Conservation (phyloP, 2,329 filamentous ascomycete genomes). For the Aspergillus awamori region DNA sequence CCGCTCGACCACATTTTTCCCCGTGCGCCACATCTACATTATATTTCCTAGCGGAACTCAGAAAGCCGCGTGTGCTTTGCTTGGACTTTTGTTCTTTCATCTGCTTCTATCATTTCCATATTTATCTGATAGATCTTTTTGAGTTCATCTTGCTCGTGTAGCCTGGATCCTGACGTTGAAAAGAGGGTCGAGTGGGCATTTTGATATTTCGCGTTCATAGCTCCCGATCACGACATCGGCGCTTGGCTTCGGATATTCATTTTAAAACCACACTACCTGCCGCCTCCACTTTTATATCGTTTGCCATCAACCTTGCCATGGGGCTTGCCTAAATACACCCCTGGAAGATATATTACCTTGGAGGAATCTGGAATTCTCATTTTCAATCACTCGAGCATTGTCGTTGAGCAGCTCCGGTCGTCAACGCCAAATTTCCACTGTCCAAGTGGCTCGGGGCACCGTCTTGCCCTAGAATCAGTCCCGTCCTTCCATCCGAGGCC, state of each 20-base stretch:
- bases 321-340: slow-evolving; percentile 11
- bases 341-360: slow-evolving; percentile 3
- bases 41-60: neutral
- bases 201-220: slow-evolving; percentile 26
- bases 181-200: slow-evolving; percentile 17
- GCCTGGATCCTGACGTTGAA: slow-evolving; percentile 2
- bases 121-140: slow-evolving; percentile 1
- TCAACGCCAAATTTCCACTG: slow-evolving; percentile 1
- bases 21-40: slow-evolving; percentile 6
- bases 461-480: neutral
- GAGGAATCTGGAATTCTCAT: neutral
- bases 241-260: slow-evolving; percentile 20
- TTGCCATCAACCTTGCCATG: slow-evolving; percentile 16
- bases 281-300: slow-evolving; percentile 14
- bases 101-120: neutral
- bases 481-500: neutral
- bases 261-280: slow-evolving; percentile 19
- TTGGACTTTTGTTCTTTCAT: neutral
- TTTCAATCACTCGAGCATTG: neutral
- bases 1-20: neutral
- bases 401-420: neutral
- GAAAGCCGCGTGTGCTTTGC: slow-evolving; percentile 2
- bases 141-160: slow-evolving; percentile 5
- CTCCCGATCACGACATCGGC: slow-evolving; percentile 35
- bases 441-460: slow-evolving; percentile 4